A percentile compares a stretch with the other conserved stretches of the same genome.
Conservation (phyloP, 164 flowering plant species). For the Chimonanthus salicifolius region DNA sequence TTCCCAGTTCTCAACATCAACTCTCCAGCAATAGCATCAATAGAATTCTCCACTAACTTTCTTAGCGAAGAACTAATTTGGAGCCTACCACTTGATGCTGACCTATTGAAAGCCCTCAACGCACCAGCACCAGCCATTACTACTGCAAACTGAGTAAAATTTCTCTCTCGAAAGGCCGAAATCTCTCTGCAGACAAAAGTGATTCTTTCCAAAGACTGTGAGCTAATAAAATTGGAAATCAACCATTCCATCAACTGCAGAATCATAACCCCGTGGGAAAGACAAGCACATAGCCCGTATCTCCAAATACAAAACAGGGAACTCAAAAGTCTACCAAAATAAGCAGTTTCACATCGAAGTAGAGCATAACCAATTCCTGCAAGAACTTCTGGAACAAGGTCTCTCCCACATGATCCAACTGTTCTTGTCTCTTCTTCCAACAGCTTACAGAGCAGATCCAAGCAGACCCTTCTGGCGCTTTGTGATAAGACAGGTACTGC, state of each 20-base stretch:
- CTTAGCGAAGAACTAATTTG: slow-evolving; percentile 23
- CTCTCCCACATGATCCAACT: slow-evolving; percentile 14
- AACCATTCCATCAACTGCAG: slow-evolving; percentile 87
- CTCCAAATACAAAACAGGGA: slow-evolving; percentile 53
- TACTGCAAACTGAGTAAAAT: slow-evolving; percentile 41
- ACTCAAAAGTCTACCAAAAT: slow-evolving; percentile 40
- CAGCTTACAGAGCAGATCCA: slow-evolving; percentile 53
- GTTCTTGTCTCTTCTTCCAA: slow-evolving; percentile 33
- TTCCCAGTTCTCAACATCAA: slow-evolving; percentile 32
- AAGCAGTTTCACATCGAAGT: slow-evolving; percentile 32
- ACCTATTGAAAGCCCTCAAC: slow-evolving; percentile 50
- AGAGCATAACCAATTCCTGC: slow-evolving; percentile 91
- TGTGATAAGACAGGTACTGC: slow-evolving; percentile 36
- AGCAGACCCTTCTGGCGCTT: slow-evolving; percentile 40
- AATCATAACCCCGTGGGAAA: slow-evolving; percentile 61
- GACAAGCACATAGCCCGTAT: slow-evolving; percentile 27
- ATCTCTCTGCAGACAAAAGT: slow-evolving; percentile 24
- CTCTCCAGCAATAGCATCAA: slow-evolving; percentile 42
- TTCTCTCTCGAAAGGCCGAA: slow-evolving; percentile 20
- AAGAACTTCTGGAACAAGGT: slow-evolving; percentile 47
- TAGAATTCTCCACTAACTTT: slow-evolving; percentile 43
- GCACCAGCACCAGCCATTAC: slow-evolving; percentile 79
- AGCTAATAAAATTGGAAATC: slow-evolving; percentile 37
- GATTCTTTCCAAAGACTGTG: slow-evolving; percentile 35
- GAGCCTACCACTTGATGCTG: slow-evolving; percentile 16